phyloP scores from a whole-genome alignment of 306 rosid genomes.

The Oemleria cerasiformis region DNA sequence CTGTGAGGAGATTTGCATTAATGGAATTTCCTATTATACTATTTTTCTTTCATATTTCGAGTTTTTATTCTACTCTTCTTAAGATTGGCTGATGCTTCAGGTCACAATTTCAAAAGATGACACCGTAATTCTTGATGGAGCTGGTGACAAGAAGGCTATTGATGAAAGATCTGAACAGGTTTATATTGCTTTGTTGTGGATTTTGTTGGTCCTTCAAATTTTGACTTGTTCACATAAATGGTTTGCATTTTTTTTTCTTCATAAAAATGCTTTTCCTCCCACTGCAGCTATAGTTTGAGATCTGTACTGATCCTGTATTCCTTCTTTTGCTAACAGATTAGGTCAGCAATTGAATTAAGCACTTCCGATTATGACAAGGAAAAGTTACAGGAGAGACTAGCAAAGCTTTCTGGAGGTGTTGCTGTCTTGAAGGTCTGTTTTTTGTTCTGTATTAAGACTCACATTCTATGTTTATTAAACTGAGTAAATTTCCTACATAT shows the following conservation, averaged over 20 bases:
- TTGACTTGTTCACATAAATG: not conserved
- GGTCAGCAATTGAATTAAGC: slow-evolving; percentile 73
- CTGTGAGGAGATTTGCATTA: not conserved
- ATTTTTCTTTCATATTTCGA: not conserved
- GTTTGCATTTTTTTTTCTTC: not conserved
- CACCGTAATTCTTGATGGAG: slow-evolving; percentile 92
- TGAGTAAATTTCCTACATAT: not conserved
- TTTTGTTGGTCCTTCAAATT: not conserved
- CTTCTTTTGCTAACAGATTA: slow-evolving; percentile 47
- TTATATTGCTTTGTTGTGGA: slow-evolving; percentile 17
- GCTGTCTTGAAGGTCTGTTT: slow-evolving; percentile 79
- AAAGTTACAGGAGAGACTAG: slow-evolving; percentile 88
- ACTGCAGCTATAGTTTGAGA: not conserved
- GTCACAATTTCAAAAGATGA: slow-evolving; percentile 94
- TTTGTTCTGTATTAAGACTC: not conserved
- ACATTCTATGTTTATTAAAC: not conserved
- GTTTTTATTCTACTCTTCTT: not conserved
- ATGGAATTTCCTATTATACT: not conserved
- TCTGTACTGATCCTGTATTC: slow-evolving; percentile 2
- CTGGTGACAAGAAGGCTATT: slow-evolving; percentile 80
- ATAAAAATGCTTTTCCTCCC: not conserved
- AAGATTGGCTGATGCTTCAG: slow-evolving; percentile 32
- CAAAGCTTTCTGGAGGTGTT: slow-evolving; percentile 95
- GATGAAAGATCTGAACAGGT: slow-evolving; percentile 99
- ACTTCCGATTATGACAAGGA: slow-evolving; percentile 95